Evolutionary conservation across 1,284 basidiomycete genomes (phyloP).

Genomic region (Thecaphora thlaspeos): DNA sequence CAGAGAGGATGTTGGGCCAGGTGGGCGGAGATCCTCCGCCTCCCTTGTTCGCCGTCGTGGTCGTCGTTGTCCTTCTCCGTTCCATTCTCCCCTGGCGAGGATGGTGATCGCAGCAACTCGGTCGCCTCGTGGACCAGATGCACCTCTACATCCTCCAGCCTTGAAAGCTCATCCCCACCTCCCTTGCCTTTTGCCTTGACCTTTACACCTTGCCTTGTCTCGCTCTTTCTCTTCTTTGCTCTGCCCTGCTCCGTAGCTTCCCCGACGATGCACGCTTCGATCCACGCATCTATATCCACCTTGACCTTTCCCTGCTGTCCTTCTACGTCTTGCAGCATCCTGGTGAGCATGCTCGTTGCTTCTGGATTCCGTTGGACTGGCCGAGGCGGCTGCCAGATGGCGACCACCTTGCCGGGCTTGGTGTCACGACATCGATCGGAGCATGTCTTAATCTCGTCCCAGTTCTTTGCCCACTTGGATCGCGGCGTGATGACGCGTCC

Average conservation of each 20-base stretch:
- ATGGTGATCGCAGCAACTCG: too few relatives aligned
- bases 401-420: constrained; percentile 10
- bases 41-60: constrained; percentile 1
- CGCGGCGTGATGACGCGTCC: constrained; percentile 44
- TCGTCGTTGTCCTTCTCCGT: constrained; percentile 6
- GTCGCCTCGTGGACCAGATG: background rate
- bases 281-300: constrained; percentile 14
- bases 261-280: constrained; percentile 8
- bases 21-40: too few relatives aligned
- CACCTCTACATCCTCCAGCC: constrained; percentile 15
- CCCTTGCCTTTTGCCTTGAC: background rate
- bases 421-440: constrained; percentile 26
- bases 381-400: background rate
- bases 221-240: background rate
- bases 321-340: background rate
- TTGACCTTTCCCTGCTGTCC: background rate
- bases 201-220: background rate
- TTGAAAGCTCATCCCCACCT: background rate
- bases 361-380: too few relatives aligned
- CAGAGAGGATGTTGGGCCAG: constrained; percentile 10
- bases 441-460: constrained; percentile 37
- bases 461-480: constrained; percentile 41
- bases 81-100: background rate
- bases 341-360: background rate
- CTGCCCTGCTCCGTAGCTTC: background rate